Evolutionary conservation across 2,329 filamentous ascomycete species (phyloP).

Genomic region (Cadophora malorum): DNA sequence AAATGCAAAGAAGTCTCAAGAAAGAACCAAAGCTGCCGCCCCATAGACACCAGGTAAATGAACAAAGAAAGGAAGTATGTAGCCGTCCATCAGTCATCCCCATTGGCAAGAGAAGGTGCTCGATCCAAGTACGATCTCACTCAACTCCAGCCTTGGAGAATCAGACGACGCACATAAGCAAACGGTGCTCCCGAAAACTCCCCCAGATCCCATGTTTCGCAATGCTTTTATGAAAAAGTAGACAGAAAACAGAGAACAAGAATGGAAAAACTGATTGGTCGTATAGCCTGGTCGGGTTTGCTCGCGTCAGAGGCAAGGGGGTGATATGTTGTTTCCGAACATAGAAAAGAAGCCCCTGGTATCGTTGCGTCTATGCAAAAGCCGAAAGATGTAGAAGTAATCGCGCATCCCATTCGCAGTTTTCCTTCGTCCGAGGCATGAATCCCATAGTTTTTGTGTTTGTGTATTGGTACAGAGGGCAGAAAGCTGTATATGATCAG

Average conservation of each 20-base stretch:
- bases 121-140: constrained; percentile 4
- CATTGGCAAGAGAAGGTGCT: neutral
- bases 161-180: neutral
- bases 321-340: constrained; percentile 34
- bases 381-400: constrained; percentile 37
- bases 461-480: constrained; percentile 42
- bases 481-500: constrained; percentile 30
- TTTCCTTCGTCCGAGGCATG: constrained; percentile 13
- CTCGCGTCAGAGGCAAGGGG: constrained; percentile 30
- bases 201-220: constrained; percentile 36
- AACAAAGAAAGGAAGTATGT: constrained; percentile 11
- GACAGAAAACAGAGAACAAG: neutral
- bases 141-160: neutral
- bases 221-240: constrained; percentile 39
- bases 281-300: constrained; percentile 30
- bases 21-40: constrained; percentile 13
- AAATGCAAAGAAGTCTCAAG: constrained; percentile 20
- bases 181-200: constrained; percentile 24
- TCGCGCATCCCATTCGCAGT: constrained; percentile 15
- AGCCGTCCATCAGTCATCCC: neutral
- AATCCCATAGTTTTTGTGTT: constrained; percentile 8
- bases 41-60: constrained; percentile 22
- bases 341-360: constrained; percentile 40
- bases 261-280: neutral
- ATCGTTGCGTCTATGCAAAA: constrained; percentile 46